Base-by-base conservation (phyloP, 225 moss, liverwort and hornwort species). In the Physcomitrium patens region DNA sequence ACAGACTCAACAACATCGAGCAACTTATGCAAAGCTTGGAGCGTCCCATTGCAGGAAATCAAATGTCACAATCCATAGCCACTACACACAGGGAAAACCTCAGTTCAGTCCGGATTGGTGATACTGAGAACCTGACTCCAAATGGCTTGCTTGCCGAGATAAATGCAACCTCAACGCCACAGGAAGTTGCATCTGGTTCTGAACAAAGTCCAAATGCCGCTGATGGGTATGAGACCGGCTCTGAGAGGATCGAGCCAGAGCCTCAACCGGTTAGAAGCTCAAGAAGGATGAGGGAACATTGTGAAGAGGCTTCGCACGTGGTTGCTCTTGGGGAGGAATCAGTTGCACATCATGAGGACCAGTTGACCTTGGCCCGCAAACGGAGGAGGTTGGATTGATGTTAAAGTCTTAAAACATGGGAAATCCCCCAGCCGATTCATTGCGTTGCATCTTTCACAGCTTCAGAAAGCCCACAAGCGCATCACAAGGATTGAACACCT, bases 21-120 rank as follows among this genome's bases (percentile, higher is more conserved):
- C 82, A 79, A 62, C 51, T 82, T 6, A 74, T 82, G 74, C 79
- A 77, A 27, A 70, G 73, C 57, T 77, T 86, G 77, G 82, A 82
- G 51, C 76, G 20, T 75, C 78, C 71, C n/a, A 41, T 63, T 52
- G 68, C 37, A 41, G 53, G 22, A 49, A 28, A 60, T 51, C 11
- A 2, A 3, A 68, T 44, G 11, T 5, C 41, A 31, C 71, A 58
- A 71, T 58, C 70, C 44, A 57, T 64, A 41, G 53, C 54, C 47
- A 67, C 70, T 16, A 24, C 20, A 17, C 19, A 61, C 28, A 19
- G 37, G 63, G n/a, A 13, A 63, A 71, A 67, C 27, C 63, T 58
- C 26, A 70, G 28, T 62, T 60, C 49, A 43, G 27, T 57, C 46
- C 74, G 68, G 63, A 50, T 81, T 63, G 63, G 65, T 17, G 64